phyloP scores from a whole-genome alignment of 768 basidiomycete species.

The Suillus spraguei region DNA sequence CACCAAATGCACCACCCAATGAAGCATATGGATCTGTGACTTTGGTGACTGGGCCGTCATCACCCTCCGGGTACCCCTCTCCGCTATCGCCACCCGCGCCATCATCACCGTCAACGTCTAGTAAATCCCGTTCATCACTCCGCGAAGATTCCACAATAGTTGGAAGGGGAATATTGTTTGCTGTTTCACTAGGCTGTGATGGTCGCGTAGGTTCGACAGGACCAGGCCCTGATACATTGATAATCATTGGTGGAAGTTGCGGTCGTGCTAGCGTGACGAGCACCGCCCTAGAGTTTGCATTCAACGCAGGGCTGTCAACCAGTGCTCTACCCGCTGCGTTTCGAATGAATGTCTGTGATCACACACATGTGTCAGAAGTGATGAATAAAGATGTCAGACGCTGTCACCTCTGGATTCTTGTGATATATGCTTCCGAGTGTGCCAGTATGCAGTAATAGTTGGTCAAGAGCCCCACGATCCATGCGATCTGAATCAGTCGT shows the following conservation, averaged over 20 bases:
- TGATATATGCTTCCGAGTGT: constrained; percentile 96
- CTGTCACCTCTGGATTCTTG: constrained; percentile 87
- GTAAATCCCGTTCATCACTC: constrained; percentile 21
- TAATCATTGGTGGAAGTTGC: constrained; percentile 43
- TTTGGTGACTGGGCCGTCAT: constrained; percentile 36
- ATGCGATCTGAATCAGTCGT: constrained; percentile 98
- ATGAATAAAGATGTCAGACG: neutral
- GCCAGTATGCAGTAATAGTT: constrained; percentile 90
- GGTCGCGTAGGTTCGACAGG: constrained; percentile 32
- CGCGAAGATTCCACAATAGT: constrained; percentile 28
- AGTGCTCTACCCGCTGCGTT: constrained; percentile 84
- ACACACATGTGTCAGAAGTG: constrained; percentile 17
- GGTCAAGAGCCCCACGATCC: constrained; percentile 96
- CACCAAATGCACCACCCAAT: constrained; percentile 75
- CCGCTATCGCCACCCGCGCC: constrained; percentile 31
- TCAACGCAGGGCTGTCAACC: constrained; percentile 87
- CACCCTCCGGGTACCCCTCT: constrained; percentile 39
- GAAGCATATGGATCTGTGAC: constrained; percentile 79
- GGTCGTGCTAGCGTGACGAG: constrained; percentile 62
- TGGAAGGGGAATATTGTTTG: constrained; percentile 32
- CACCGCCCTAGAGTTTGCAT: constrained; percentile 74
- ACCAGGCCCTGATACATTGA: constrained; percentile 63
- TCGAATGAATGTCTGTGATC: constrained; percentile 84
- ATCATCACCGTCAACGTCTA: constrained; percentile 22
- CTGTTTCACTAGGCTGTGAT: constrained; percentile 28